Percentiles rank a stretch among this genome's conserved stretches.
phyloP scores from a whole-genome alignment of 768 basidiomycete species.

The Rhizopogon vinicolor region DNA sequence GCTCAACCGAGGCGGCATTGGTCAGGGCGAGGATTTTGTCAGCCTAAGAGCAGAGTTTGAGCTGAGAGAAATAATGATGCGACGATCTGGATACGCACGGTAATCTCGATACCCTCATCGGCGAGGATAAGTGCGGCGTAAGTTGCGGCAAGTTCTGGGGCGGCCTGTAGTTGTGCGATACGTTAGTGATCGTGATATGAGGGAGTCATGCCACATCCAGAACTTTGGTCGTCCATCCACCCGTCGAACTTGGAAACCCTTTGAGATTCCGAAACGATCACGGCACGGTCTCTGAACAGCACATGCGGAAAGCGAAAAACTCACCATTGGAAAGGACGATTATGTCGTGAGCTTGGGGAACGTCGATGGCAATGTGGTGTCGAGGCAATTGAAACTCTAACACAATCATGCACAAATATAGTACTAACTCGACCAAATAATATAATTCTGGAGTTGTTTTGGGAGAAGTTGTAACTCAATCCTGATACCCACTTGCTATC shows the following conservation, averaged over 20 bases:
- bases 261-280: background rate
- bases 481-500: no score
- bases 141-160: conserved; percentile 82
- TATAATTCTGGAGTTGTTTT: no score
- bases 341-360: conserved; percentile 1
- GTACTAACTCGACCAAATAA: no score
- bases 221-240: conserved; percentile 12
- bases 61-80: background rate
- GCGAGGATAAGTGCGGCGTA: conserved; percentile 99
- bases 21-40: conserved; percentile 92
- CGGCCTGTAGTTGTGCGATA: conserved; percentile 32
- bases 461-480: no score
- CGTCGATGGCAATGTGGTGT: conserved; percentile 15
- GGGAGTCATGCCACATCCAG: conserved; percentile 8
- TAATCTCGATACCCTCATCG: conserved; percentile 96
- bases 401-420: no score
- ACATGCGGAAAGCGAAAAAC: background rate
- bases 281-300: background rate
- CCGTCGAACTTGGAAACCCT: background rate
- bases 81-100: conserved; percentile 51
- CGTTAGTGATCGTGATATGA: conserved; percentile 11
- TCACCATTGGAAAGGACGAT: conserved; percentile 21
- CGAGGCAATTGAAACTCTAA: no score
- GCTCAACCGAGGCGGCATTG: conserved; percentile 73
- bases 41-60: conserved; percentile 43